phyloP scores from a whole-genome alignment of 352 stramenopile species.

The Phytophthora cajani region DNA sequence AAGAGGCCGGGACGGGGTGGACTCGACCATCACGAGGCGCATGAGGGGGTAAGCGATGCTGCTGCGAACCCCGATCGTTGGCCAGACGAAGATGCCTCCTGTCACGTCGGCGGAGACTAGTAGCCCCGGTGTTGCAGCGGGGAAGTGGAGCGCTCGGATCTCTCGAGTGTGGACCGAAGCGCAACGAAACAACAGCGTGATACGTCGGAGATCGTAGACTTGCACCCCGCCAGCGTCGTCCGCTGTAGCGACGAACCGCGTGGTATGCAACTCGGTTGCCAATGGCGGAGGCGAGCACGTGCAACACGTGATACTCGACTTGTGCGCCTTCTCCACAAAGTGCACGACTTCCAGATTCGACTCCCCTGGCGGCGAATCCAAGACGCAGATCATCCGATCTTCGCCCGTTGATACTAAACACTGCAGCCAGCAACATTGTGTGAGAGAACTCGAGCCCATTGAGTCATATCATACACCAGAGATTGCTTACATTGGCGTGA shows the following conservation, averaged over 20 bases:
- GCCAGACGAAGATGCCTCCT: conserved; percentile 56
- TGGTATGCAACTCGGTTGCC: conserved; percentile 16
- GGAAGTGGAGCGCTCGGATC: conserved; percentile 64
- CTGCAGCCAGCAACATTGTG: conserved; percentile 19
- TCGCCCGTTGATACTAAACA: conserved; percentile 72
- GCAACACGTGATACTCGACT: conserved; percentile 63
- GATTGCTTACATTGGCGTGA: conserved; percentile 48
- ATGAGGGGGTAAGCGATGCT: conserved; percentile 24
- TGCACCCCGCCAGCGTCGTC: conserved; percentile 64
- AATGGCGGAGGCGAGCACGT: conserved; percentile 44
- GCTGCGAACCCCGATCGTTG: conserved; percentile 34
- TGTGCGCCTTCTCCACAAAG: conserved; percentile 69
- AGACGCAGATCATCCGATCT: conserved; percentile 64
- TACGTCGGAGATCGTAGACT: conserved; percentile 66
- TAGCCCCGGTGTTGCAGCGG: conserved; percentile 35
- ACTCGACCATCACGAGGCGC: conserved; percentile 23
- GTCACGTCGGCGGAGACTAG: conserved; percentile 57
- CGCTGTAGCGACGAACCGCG: conserved; percentile 57
- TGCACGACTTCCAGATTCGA: conserved; percentile 65
- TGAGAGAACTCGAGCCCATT: too few relatives aligned
- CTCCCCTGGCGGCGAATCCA: conserved; percentile 51
- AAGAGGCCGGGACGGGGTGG: conserved; percentile 5
- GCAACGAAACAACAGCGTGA: conserved; percentile 66
- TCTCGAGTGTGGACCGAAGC: conserved; percentile 51
- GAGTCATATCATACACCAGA: too few relatives aligned